Percentiles rank a stretch among this genome's conserved stretches.
These are phyloP conservation scores for Ramalina intermedia DNA, from an alignment of 495 filamentous ascomycete genomes.

Conservation along the genomic window DNA sequence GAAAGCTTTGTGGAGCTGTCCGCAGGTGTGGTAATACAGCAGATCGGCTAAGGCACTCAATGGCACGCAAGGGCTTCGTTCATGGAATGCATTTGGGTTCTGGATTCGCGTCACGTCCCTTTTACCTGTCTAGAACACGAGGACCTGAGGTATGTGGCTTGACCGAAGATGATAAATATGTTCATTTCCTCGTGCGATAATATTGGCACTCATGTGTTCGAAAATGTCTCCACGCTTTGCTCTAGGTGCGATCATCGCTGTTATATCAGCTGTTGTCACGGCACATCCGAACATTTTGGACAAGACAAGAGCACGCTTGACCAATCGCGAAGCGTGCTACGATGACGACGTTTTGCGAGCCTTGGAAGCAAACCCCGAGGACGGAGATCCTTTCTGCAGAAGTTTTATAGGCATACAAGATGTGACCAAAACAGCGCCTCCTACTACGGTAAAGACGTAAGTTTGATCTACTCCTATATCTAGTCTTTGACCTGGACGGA, in stretches of 20 bases:
- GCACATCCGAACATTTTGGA: too few species aligned
- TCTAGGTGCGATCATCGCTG: too few species aligned
- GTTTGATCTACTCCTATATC: neutral
- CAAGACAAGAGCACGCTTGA: too few species aligned
- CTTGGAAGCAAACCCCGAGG: neutral
- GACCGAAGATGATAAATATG: too few species aligned
- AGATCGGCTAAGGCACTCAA: neutral
- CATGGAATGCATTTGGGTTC: too few species aligned
- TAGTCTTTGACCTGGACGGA: neutral
- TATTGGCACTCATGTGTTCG: neutral
- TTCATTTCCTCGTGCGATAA: neutral
- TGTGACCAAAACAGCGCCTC: neutral
- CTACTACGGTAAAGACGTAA: neutral
- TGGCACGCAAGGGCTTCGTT: too few species aligned
- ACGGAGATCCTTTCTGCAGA: neutral
- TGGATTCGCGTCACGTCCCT: too few species aligned
- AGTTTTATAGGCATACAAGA: neutral
- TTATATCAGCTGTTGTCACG: too few species aligned
- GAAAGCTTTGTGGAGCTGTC: conserved; percentile 16
- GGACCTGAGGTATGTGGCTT: too few species aligned
- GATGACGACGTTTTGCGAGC: neutral
- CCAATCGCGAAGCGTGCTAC: neutral
- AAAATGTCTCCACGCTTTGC: neutral
- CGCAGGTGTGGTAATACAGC: conserved; percentile 27
- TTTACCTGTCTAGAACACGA: too few species aligned